These are phyloP conservation scores for Narthecium ossifragum DNA, from an alignment of 106 monocot genomes.

Conservation along the genomic window DNA sequence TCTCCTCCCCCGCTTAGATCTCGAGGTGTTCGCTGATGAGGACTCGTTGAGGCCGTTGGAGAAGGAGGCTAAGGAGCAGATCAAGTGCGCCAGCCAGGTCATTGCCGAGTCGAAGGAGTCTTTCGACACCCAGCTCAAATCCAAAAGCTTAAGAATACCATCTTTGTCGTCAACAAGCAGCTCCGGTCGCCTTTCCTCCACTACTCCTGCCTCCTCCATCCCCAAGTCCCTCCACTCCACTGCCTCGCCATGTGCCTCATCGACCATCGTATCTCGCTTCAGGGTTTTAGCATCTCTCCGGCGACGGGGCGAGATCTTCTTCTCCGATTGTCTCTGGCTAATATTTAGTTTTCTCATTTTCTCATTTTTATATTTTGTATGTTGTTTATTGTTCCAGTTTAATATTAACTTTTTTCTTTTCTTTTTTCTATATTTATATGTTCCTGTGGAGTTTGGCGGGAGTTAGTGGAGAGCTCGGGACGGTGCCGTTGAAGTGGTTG, in stretches of 20 bases:
- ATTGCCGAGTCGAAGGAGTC: slow-evolving; percentile 71
- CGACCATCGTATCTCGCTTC: slow-evolving; percentile 21
- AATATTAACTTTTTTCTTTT: too few relatives aligned
- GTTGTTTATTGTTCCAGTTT: too few relatives aligned
- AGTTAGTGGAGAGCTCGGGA: too few relatives aligned
- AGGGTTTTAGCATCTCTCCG: too few relatives aligned
- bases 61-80: slow-evolving; percentile 74
- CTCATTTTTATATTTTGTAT: too few relatives aligned
- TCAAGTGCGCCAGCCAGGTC: slow-evolving; percentile 64
- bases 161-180: slow-evolving; percentile 84
- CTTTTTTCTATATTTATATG: too few relatives aligned
- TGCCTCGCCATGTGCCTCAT: slow-evolving; percentile 81
- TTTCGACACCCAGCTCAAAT: slow-evolving; percentile 97
- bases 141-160: slow-evolving; percentile 90
- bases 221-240: slow-evolving; percentile 80
- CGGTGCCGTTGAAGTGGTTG: too few relatives aligned
- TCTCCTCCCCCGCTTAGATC: slow-evolving; percentile 26
- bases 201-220: slow-evolving; percentile 66
- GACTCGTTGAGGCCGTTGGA: slow-evolving; percentile 52
- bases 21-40: slow-evolving; percentile 23
- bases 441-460: too few relatives aligned
- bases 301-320: too few relatives aligned
- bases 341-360: too few relatives aligned
- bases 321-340: too few relatives aligned
- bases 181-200: slow-evolving; percentile 41